Base-by-base conservation (phyloP, 176 grass and related monocot genomes). In the Oryza nivara region DNA sequence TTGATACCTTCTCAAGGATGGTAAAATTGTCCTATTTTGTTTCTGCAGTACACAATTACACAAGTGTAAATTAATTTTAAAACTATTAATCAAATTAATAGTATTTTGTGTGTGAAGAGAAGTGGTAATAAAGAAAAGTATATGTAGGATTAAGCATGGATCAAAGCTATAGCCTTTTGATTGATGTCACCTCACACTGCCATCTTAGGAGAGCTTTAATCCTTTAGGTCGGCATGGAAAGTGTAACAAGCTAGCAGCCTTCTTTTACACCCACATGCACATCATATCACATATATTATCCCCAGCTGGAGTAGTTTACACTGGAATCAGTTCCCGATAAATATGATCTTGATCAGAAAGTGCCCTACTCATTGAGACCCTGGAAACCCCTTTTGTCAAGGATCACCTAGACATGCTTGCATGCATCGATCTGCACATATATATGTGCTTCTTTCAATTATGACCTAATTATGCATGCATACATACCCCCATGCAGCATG, bases 181-280 rank as follows among this genome's bases (percentile, higher is more conserved):
- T 46, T 81, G 49, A 65, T 81, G 52, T 76, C 71, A 81, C 70
- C 77, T 70, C 72, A 51, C 71, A 69, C 64, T 89, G 77, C 68
- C 70, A 75, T 75, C 43, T 10, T 10, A 44, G 43, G 5, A 20
- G 28, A 22, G 43, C 82, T 85, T 89, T 81, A 63, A 3, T 73
- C 32, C 72, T 85, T 89, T 85, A 76, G 72, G 67, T 30, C 68
- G 78, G 73, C 72, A 77, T 35, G 30, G 47, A 89, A 89, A 89
- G 72, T 41, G 43, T 44, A 44, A 74, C 64, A 74, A 80, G 40
- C 40, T 41, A 41, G 43, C 43, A 44, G 60, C 11, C 15, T 74
- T 83, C 91, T 80, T 80, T 89, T 81, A 80, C 75, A 76, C 75
- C 63, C 81, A 81, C 87, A 80, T 79, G 67, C 79, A 86, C 52